phyloP scores from a whole-genome alignment of 331 rosid genomes.

The Quercus tomentella region DNA sequence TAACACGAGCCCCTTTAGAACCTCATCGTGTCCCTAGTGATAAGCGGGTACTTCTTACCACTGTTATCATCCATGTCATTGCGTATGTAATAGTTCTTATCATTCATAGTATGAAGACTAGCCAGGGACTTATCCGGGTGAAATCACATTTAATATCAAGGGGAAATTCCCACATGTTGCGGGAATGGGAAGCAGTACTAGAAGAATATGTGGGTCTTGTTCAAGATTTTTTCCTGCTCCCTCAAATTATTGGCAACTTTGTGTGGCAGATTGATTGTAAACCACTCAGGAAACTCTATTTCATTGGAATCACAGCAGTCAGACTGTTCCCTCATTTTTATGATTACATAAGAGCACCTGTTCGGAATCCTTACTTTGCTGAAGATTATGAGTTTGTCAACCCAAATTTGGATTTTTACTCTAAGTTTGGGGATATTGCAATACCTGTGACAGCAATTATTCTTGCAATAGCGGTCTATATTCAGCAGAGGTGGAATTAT shows the following conservation, averaged over 20 bases:
- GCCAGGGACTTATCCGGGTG: constrained; percentile 35
- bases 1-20: constrained; percentile 48
- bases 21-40: constrained; percentile 61
- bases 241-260: constrained; percentile 78
- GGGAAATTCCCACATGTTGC: constrained; percentile 27
- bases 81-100: constrained; percentile 55
- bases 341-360: constrained; percentile 59
- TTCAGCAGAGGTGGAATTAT: constrained; percentile 74
- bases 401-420: constrained; percentile 65
- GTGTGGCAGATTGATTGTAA: constrained; percentile 74
- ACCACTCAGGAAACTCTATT: constrained; percentile 78
- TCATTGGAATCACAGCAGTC: constrained; percentile 70
- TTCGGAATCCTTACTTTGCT: constrained; percentile 56
- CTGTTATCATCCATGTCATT: constrained; percentile 48
- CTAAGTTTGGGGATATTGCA: constrained; percentile 69
- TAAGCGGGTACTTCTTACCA: constrained; percentile 52
- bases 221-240: constrained; percentile 83
- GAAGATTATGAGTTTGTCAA: constrained; percentile 71
- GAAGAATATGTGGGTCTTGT: constrained; percentile 83
- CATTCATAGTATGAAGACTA: constrained; percentile 37
- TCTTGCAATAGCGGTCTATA: constrained; percentile 53
- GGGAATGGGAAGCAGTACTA: constrained; percentile 61
- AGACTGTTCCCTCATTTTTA: constrained; percentile 85
- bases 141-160: constrained; percentile 15
- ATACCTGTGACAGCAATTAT: constrained; percentile 61